Evolutionary conservation across 768 basidiomycete species (phyloP).

Genomic region (Tubosaeta sp.): DNA sequence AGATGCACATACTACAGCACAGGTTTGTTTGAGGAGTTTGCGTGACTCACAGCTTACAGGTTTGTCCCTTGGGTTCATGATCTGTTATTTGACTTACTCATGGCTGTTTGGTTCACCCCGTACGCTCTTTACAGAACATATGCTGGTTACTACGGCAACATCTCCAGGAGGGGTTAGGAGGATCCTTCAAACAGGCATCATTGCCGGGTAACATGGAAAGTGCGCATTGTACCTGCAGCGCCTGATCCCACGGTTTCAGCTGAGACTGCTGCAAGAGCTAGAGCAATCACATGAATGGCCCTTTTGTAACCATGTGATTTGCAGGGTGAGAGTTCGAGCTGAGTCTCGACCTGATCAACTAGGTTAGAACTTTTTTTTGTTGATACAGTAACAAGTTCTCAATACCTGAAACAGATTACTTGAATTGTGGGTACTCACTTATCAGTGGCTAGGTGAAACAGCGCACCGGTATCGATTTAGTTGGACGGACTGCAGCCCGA

Average conservation of each 20-base stretch:
- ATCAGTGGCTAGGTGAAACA: conserved; percentile 44
- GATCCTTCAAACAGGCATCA: conserved; percentile 12
- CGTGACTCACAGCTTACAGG: not conserved
- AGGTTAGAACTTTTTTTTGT: not conserved
- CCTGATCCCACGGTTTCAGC: conserved; percentile 44
- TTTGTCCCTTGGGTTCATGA: no score
- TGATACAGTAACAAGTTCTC: not conserved
- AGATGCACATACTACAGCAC: no score
- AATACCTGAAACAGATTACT: conserved; percentile 31
- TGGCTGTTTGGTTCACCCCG: not conserved
- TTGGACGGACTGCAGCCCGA: conserved; percentile 39
- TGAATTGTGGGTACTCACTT: conserved; percentile 41
- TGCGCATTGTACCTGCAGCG: no score
- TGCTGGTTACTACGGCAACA: conserved; percentile 4
- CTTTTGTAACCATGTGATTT: conserved; percentile 34
- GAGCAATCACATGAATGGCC: conserved; percentile 40
- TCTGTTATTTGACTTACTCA: no score
- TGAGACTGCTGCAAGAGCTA: conserved; percentile 41
- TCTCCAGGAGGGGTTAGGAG: conserved; percentile 7
- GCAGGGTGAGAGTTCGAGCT: not conserved
- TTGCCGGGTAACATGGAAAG: conserved; percentile 9
- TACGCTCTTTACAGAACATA: conserved; percentile 1
- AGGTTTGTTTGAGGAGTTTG: conserved; percentile 23
- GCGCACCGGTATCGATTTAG: conserved; percentile 44
- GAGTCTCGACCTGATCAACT: conserved; percentile 15